Conservation (phyloP, 495 filamentous ascomycete genomes). For the Collariella sp. region DNA sequence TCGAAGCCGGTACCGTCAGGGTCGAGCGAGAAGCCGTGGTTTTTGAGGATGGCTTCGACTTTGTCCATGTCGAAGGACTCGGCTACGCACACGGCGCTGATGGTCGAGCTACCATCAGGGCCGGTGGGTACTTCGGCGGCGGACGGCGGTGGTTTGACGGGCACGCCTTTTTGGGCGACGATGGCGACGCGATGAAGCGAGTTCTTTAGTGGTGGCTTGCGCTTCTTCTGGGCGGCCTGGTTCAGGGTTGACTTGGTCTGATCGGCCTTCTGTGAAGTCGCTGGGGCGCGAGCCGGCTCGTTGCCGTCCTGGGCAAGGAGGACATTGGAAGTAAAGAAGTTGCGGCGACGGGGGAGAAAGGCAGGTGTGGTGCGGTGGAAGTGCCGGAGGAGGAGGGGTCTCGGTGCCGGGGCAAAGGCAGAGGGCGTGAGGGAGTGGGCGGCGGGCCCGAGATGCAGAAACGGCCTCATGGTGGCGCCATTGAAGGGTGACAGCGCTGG, state of each 20-base stretch:
- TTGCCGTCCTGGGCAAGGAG: constrained; percentile 26
- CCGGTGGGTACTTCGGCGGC: constrained; percentile 2
- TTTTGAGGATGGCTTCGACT: constrained; percentile 60
- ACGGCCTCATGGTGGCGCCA: constrained; percentile 24
- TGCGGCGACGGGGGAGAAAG: constrained; percentile 29
- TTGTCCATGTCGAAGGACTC: constrained; percentile 75
- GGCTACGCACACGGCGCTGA: constrained; percentile 77
- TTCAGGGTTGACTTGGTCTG: not conserved
- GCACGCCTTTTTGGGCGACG: constrained; percentile 32
- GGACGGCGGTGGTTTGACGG: constrained; percentile 11
- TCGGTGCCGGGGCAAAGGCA: constrained; percentile 1
- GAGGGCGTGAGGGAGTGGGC: constrained; percentile 6
- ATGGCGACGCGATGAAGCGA: constrained; percentile 37
- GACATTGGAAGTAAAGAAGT: constrained; percentile 35
- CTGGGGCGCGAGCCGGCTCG: constrained; percentile 1
- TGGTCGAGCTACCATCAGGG: constrained; percentile 40
- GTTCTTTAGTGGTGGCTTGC: constrained; percentile 38
- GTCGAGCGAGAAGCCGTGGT: constrained; percentile 62
- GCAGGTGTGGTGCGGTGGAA: constrained; percentile 25
- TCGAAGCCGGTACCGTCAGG: constrained; percentile 50
- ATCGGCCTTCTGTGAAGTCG: constrained; percentile 1
- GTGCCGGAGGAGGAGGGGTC: constrained; percentile 9
- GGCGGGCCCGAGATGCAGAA: constrained; percentile 14
- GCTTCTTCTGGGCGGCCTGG: constrained; percentile 27
- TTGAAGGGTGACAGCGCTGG: constrained; percentile 13